Evolutionary conservation across 2,329 filamentous ascomycete species (phyloP).

Genomic region (Paecilomyces formosus): DNA sequence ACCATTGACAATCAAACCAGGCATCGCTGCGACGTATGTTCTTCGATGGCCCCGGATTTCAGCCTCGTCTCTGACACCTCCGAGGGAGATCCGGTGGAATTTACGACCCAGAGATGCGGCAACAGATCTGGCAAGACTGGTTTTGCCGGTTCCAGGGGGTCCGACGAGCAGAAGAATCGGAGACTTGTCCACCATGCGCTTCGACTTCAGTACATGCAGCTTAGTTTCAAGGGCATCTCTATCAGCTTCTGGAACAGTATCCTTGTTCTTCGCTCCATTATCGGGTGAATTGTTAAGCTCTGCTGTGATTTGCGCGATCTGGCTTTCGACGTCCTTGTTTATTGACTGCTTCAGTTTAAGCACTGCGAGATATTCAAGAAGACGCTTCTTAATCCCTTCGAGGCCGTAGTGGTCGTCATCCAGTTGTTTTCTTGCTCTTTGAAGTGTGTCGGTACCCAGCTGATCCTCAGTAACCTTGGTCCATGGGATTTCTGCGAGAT

Average conservation of each 20-base stretch:
- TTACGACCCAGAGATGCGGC: conserved; percentile 87
- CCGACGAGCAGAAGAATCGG: conserved; percentile 90
- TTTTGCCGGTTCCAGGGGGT: conserved; percentile 92
- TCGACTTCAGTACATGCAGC: conserved; percentile 67
- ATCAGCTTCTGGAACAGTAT: conserved; percentile 38
- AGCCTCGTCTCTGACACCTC: conserved; percentile 90
- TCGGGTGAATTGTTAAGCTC: conserved; percentile 32
- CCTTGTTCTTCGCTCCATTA: conserved; percentile 52
- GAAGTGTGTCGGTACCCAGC: conserved; percentile 71
- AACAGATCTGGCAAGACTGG: conserved; percentile 85
- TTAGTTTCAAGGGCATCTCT: conserved; percentile 50
- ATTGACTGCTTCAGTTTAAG: conserved; percentile 87
- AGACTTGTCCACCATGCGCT: conserved; percentile 87
- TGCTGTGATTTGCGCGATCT: conserved; percentile 54
- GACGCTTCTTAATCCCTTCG: conserved; percentile 92
- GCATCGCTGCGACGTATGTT: conserved; percentile 99
- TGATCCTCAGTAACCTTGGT: conserved; percentile 75
- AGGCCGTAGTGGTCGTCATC: conserved; percentile 95
- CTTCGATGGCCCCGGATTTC: conserved; percentile 92
- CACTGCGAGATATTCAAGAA: conserved; percentile 95
- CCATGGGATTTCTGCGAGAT: conserved; percentile 91
- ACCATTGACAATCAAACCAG: conserved; percentile 86
- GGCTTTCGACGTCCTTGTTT: conserved; percentile 72
- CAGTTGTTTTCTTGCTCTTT: conserved; percentile 75
- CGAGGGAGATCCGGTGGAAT: conserved; percentile 94